Conservation (phyloP, 176 grass and related monocot species). For the Eleusine coracana region DNA sequence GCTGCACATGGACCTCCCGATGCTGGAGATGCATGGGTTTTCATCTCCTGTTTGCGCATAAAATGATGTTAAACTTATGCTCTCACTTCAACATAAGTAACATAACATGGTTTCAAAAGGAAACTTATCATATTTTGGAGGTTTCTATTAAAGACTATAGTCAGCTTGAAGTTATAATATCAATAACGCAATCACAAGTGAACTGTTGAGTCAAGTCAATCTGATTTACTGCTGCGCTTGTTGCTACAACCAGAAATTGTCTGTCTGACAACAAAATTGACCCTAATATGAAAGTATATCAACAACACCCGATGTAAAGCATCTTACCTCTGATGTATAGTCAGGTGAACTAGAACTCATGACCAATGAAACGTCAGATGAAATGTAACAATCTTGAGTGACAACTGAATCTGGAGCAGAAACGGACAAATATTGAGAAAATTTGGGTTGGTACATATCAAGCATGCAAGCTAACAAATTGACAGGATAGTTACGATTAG, state of each 20-base stretch:
- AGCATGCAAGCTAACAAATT: slow-evolving; percentile 27
- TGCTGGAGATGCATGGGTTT: slow-evolving; percentile 46
- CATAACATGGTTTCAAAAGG: slow-evolving; percentile 44
- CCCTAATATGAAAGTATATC: slow-evolving; percentile 41
- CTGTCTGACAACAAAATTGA: slow-evolving; percentile 55
- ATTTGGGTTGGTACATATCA: slow-evolving; percentile 29
- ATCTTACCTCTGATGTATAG: slow-evolving; percentile 62
- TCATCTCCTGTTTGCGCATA: slow-evolving; percentile 55
- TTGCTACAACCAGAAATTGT: slow-evolving; percentile 55
- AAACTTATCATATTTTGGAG: slow-evolving; percentile 66
- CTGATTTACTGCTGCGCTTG: slow-evolving; percentile 50
- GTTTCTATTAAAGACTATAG: slow-evolving; percentile 52
- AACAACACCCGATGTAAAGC: slow-evolving; percentile 31
- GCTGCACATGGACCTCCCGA: slow-evolving; percentile 52
- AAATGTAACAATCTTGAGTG: slow-evolving; percentile 51
- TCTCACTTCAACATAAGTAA: slow-evolving; percentile 13
- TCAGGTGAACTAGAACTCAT: slow-evolving; percentile 65
- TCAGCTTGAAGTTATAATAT: slow-evolving; percentile 61
- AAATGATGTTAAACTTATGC: slow-evolving; percentile 31
- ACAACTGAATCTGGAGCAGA: slow-evolving; percentile 66
- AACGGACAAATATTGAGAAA: slow-evolving; percentile 28
- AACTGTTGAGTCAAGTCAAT: slow-evolving; percentile 54
- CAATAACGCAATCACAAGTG: slow-evolving; percentile 49
- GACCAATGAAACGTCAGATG: slow-evolving; percentile 64
- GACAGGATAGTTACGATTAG: slow-evolving; percentile 4